Evolutionary conservation across 306 rosid genomes (phyloP).

Genomic region (Boehmeria nivea): DNA sequence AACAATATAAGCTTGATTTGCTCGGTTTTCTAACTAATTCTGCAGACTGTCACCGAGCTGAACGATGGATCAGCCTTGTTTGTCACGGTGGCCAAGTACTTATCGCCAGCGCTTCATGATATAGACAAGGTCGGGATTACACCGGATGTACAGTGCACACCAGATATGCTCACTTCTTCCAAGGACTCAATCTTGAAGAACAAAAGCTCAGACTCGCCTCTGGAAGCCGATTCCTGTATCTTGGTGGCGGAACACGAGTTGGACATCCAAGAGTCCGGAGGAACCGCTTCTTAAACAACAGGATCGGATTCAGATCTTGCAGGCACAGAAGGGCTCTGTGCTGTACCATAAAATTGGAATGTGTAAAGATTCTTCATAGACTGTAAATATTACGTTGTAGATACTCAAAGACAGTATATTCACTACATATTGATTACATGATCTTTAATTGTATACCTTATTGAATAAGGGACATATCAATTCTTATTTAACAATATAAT

Average conservation of each 20-base stretch:
- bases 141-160: slow-evolving; percentile 91
- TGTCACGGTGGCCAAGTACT: slow-evolving; percentile 85
- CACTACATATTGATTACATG: no score
- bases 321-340: no score
- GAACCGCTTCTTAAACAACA: slow-evolving; percentile 66
- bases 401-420: no score
- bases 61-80: slow-evolving; percentile 93
- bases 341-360: no score
- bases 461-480: no score
- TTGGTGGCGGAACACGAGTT: slow-evolving; percentile 89
- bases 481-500: no score
- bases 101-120: slow-evolving; percentile 89
- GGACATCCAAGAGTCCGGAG: slow-evolving; percentile 69
- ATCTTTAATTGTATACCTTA: no score
- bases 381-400: no score
- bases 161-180: slow-evolving; percentile 60
- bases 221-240: slow-evolving; percentile 88
- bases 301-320: no score
- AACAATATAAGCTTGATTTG: background rate
- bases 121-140: slow-evolving; percentile 87
- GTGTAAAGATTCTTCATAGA: no score
- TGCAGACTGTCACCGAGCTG: slow-evolving; percentile 88
- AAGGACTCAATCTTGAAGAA: slow-evolving; percentile 39
- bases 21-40: background rate
- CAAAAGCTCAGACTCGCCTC: slow-evolving; percentile 44